Base-by-base conservation (phyloP, 257 asterid genomes). In the Penstemon davidsonii region DNA sequence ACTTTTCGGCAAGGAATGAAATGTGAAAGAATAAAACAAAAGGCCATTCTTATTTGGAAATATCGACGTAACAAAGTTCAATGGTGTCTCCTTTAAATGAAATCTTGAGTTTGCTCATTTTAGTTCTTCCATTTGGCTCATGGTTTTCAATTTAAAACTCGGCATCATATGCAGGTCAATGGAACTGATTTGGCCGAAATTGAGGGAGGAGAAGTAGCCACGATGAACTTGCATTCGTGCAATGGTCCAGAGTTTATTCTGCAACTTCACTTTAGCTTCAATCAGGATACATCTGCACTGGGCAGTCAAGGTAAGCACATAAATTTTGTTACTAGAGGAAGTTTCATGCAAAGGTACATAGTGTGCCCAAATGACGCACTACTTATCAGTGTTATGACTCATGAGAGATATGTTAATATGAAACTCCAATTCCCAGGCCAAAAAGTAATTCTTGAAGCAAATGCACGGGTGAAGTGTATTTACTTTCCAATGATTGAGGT, bases 401-500 rank as follows among this genome's bases (percentile, higher is more conserved):
- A 58, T 19, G 52, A 42, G 66, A 44, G 19, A 43, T 56, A 15
- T 56, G 9, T 75, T 58, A 42, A 57, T 70, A 50, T 62, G 64
- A 69, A 60, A 40, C 55, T 73, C 72, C 18, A 47, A 47, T 71
- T 49, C 61, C 63, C 79, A 80, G 94, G 83, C 53, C 54, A 38
- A 51, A 70, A 77, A 72, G 76, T 68, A 60, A 37, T 67, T 37
- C 65, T 40, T 0, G 85, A 79, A 71, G 97, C 92, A 66, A 80
- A 88, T 84, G 96, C 97, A 58, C 84, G 96, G 54, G 77, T 90
- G 65, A 88, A 72, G 63, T 88, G 89, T 60, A 86, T 86, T 46
- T 90, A 86, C 83, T 83, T 88, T 70, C 97, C 97, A 12, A 63
- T 81, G 61, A 61, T 75, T 9, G 62, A 80, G 92, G 97, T 87